These are phyloP conservation scores for Rhodamnia rubescens DNA, from an alignment of 345 rosid genomes.

Conservation along the genomic window DNA sequence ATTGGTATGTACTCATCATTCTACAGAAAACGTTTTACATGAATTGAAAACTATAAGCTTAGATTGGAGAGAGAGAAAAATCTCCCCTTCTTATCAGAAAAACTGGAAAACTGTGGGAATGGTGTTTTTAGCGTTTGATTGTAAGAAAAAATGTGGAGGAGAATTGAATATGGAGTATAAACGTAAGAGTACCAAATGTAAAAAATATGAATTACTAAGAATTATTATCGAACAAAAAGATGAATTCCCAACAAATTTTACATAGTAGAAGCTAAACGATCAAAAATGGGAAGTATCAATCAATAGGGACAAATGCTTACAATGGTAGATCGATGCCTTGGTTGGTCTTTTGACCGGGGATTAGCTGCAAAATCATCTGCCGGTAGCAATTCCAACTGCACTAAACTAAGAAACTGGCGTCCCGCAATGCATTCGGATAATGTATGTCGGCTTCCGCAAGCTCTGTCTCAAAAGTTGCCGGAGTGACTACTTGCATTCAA, in stretches of 20 bases:
- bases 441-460: not conserved
- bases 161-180: not conserved
- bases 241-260: no score
- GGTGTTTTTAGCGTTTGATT: not conserved
- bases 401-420: not conserved
- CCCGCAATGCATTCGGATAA: not conserved
- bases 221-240: no score
- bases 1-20: no score
- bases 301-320: not conserved
- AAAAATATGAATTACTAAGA: no score
- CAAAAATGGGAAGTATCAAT: not conserved
- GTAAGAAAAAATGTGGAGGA: not conserved
- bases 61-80: no score
- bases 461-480: not conserved
- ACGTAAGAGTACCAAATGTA: not conserved
- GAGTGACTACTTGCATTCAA: not conserved
- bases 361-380: not conserved
- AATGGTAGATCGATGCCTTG: not conserved
- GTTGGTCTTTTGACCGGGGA: no score
- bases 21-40: no score
- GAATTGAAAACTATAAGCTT: no score
- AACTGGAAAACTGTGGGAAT: not conserved
- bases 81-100: no score
- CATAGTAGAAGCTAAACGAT: not conserved
- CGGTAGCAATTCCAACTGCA: not conserved